A percentile compares a stretch with the other conserved stretches of the same genome.
These are phyloP conservation scores for Terfezia boudieri DNA, from an alignment of 495 filamentous ascomycete species.

Conservation along the genomic window DNA sequence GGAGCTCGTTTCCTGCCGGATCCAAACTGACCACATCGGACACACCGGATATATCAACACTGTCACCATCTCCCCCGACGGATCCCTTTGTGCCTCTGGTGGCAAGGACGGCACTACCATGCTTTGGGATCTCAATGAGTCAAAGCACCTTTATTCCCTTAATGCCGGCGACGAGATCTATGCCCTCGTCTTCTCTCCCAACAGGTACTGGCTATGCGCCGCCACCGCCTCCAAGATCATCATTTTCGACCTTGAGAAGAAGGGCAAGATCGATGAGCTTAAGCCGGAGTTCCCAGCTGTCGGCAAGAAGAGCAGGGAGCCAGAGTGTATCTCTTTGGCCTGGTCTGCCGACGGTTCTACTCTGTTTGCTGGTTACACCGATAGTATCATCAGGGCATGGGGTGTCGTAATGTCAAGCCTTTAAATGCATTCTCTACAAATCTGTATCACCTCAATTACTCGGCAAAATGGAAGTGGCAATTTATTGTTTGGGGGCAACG, in stretches of 20 bases:
- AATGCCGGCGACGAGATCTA: constrained; percentile 99
- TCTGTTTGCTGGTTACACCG: constrained; percentile 97
- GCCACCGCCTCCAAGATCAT: constrained; percentile 92
- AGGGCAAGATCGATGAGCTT: constrained; percentile 99
- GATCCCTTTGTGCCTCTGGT: constrained; percentile 96
- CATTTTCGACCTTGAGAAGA: constrained; percentile 99
- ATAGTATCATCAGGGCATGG: constrained; percentile 99
- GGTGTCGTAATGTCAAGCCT: constrained; percentile 63
- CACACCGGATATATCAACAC: constrained; percentile 99
- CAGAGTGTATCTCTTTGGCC: constrained; percentile 90
- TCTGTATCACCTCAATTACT: background rate
- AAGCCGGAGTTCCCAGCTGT: constrained; percentile 93
- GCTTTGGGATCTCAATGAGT: constrained; percentile 99
- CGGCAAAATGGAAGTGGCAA: background rate
- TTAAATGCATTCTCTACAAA: constrained; percentile 16
- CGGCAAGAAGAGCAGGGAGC: constrained; percentile 97
- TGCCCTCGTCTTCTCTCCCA: constrained; percentile 98
- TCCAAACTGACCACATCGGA: constrained; percentile 99
- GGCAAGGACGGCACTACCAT: constrained; percentile 99
- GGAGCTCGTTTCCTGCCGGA: constrained; percentile 96
- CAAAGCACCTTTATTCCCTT: constrained; percentile 99
- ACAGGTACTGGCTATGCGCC: constrained; percentile 99
- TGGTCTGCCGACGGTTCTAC: constrained; percentile 98
- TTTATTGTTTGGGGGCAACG: background rate
- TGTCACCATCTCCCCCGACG: constrained; percentile 98